Base-by-base conservation (phyloP, 495 filamentous ascomycete species). In the Schizothecium vesticola region DNA sequence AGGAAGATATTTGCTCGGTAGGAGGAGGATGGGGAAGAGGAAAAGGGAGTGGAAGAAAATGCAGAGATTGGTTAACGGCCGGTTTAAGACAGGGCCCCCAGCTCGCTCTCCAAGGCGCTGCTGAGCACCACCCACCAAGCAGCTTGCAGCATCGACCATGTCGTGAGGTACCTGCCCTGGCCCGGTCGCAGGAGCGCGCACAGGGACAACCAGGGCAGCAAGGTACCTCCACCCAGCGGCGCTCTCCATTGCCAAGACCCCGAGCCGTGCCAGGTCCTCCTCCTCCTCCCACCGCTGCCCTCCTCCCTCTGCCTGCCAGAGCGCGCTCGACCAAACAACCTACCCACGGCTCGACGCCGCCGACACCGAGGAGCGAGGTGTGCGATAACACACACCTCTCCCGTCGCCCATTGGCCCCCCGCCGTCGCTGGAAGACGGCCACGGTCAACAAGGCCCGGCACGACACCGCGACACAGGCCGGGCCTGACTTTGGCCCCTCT, bases 1-100 rank as follows among this genome's bases (percentile, higher is more conserved):
- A 79, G 80, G 77, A 81, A 82, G 81, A 84, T 83, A 81, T 83
- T 82, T 78, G 78, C 79, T 84, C 78, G 84, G 83, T 81, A 80
- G 84, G 79, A 83, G 81, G 85, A 82, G 78, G 83, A 82, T 80
- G 79, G 75, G 78, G 79, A 75, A 82, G 82, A 84, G 81, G 80
- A 79, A 83, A 80, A 80, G 80, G 81, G 81, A 82, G 78, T 80
- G 81, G 80, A 83, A 77, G 74, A 79, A 77, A 81, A 69, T 51
- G 73, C 74, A 78, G 74, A 78, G 76, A 78, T 79, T 83, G 80
- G 80, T 79, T 78, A 76, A 79, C 74, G 79, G 81, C 76, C 79
- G 77, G 75, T 81, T 83, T 82, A 84, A 84, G 80, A 83, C 82
- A 82, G 73, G 78, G 70, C 66, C 76, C 76, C 76, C 76, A 73